Conservation (phyloP, 495 filamentous ascomycete species). For the Podospora bellae-mahoneyi region DNA sequence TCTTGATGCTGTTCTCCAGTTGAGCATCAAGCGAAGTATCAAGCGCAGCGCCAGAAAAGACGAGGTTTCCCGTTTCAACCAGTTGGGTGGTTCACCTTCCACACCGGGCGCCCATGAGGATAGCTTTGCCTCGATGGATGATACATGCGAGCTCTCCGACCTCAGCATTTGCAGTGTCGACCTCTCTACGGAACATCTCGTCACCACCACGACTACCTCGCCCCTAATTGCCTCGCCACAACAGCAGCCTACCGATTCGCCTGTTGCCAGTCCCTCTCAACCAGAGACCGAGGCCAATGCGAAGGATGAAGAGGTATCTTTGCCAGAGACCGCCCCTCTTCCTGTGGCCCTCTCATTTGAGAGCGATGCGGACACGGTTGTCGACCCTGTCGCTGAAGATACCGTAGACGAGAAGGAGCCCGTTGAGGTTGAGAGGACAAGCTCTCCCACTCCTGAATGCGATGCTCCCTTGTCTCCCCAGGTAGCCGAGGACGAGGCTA, state of each 20-base stretch:
- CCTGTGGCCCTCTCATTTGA: neutral
- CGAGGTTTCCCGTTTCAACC: neutral
- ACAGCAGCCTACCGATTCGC: neutral
- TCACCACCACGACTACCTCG: constrained; percentile 14
- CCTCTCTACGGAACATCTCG: constrained; percentile 19
- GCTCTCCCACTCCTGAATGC: neutral
- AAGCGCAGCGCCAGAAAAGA: constrained; percentile 5
- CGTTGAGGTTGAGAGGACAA: neutral
- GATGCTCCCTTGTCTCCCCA: neutral
- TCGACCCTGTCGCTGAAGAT: neutral
- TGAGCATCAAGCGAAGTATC: constrained; percentile 1
- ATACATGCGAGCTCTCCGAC: neutral
- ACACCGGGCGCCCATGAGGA: neutral
- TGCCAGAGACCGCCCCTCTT: neutral
- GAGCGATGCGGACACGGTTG: neutral
- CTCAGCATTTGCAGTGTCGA: neutral
- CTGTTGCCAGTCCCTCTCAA: neutral
- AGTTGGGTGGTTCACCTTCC: neutral
- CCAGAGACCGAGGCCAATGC: neutral
- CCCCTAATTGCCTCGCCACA: constrained; percentile 24
- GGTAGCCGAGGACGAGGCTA: neutral
- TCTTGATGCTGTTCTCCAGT: constrained; percentile 3
- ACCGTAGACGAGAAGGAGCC: neutral
- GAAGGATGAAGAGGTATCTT: neutral
- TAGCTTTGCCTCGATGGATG: neutral